Evolutionary conservation across 495 filamentous ascomycete species (phyloP), one percentile per base, ranked within the genome.

Genomic region (Articulospora tetracladia): DNA sequence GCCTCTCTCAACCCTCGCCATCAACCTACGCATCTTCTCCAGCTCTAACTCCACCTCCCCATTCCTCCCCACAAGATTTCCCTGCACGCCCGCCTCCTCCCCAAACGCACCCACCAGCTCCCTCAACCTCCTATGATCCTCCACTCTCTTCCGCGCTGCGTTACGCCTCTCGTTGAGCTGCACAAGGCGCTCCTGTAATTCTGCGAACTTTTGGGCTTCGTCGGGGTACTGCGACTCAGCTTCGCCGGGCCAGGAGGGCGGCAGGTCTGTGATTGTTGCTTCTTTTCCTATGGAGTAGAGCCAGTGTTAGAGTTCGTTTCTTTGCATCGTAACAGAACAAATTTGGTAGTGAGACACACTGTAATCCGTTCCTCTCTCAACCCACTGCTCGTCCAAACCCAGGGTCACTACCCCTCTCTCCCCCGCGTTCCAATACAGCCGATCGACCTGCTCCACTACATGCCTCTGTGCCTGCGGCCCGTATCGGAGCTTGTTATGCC

Each of bases 361-460:
- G 23, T 54, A 64, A 72, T 83, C 79, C 52, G 59, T 77, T 4
- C 76, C 81, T 24, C 77, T 70, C 49, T 79, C 78, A 3, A 74
- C 70, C 7, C 70, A 79, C 49, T 71, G 77, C 19, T 74, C 76
- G 1, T 74, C 74, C 1, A 68, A 74, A 22, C 60, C 77, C 39
- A 44, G 15, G 3, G 39, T 44, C 28, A 53, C 72, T 2, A 52
- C 50, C 54, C 63, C 70, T 62, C 72, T 66, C 61, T 72, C 74
- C 25, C 79, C 77, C 1, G 70, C 73, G 39, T 80, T 79, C 67
- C 84, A 85, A 67, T 93, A 94, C 53, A 93, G 72, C 53, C 73
- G 74, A 65, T 92, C 85, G 46, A 95, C 86, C 76, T 95, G 90
- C 71, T 92, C 87, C 23, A 89, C 91, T 41, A 95, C 82, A 73